Conservation (phyloP, 768 basidiomycete species). For the Trametes elegans region DNA sequence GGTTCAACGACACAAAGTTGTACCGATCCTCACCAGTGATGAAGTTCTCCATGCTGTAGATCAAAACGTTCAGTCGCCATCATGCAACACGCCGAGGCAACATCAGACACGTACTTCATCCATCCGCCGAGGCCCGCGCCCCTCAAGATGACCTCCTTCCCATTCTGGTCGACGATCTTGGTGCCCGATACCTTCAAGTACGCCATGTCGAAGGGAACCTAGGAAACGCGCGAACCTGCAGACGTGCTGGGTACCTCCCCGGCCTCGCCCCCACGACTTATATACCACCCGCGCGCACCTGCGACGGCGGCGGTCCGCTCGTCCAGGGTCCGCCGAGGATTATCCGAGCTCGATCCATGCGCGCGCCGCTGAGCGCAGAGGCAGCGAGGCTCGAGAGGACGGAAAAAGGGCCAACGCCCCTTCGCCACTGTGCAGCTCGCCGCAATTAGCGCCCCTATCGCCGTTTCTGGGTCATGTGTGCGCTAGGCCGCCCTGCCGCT, state of each 20-base stretch:
- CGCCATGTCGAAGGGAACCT: constrained; percentile 38
- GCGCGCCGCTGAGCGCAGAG: no score
- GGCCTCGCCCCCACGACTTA: background rate
- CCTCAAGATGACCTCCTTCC: constrained; percentile 56
- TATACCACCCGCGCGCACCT: no score
- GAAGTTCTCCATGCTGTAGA: constrained; percentile 70
- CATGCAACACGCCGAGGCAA: background rate
- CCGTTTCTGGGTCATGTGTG: constrained; percentile 9
- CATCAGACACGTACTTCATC: constrained; percentile 56
- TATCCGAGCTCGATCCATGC: background rate
- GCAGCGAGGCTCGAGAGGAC: no score
- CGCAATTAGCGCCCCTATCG: constrained; percentile 1
- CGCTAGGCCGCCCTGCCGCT: no score
- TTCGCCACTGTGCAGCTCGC: background rate
- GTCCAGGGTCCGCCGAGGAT: background rate
- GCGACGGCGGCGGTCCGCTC: background rate
- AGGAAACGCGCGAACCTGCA: background rate
- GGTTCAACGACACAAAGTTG: background rate
- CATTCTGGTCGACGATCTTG: constrained; percentile 56
- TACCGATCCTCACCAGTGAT: constrained; percentile 48
- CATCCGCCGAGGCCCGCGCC: constrained; percentile 83
- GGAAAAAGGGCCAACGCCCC: constrained; percentile 11
- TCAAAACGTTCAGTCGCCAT: background rate
- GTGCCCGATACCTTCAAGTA: constrained; percentile 57
- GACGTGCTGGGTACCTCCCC: background rate